phyloP scores from a whole-genome alignment of 441 rosid species.

The Populus hybrid region DNA sequence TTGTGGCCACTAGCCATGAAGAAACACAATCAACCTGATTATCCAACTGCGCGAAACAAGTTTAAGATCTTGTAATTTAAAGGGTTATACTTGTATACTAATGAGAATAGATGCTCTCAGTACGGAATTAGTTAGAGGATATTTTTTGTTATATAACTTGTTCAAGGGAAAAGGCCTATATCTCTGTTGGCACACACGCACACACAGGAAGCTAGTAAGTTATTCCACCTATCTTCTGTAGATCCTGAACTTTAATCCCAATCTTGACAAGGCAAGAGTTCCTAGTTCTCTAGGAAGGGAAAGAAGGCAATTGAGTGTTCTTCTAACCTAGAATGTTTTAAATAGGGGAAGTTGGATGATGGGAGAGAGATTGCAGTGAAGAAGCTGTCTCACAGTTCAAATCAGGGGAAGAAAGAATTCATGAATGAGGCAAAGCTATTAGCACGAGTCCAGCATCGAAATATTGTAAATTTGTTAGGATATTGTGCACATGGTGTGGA shows the following conservation, averaged over 20 bases:
- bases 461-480: constrained; percentile 83
- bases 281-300: constrained; percentile 3
- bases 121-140: too few species aligned
- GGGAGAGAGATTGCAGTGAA: constrained; percentile 96
- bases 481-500: constrained; percentile 72
- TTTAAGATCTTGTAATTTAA: neutral
- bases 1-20: neutral
- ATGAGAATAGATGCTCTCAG: too few species aligned
- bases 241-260: neutral
- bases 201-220: neutral
- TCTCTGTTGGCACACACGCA: too few species aligned
- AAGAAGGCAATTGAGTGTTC: neutral
- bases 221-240: neutral
- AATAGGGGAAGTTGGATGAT: constrained; percentile 71
- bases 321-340: constrained; percentile 17
- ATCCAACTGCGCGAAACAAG: neutral
- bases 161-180: too few species aligned
- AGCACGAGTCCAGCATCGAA: constrained; percentile 88
- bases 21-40: neutral
- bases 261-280: neutral
- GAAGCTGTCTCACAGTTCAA: constrained; percentile 67
- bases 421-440: constrained; percentile 81
- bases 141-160: too few species aligned
- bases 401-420: constrained; percentile 82
- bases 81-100: neutral